Percentiles rank a stretch among this genome's conserved stretches.
These are phyloP conservation scores for Verticillium dahliae DNA, from an alignment of 2,329 filamentous ascomycete species.

Conservation along the genomic window DNA sequence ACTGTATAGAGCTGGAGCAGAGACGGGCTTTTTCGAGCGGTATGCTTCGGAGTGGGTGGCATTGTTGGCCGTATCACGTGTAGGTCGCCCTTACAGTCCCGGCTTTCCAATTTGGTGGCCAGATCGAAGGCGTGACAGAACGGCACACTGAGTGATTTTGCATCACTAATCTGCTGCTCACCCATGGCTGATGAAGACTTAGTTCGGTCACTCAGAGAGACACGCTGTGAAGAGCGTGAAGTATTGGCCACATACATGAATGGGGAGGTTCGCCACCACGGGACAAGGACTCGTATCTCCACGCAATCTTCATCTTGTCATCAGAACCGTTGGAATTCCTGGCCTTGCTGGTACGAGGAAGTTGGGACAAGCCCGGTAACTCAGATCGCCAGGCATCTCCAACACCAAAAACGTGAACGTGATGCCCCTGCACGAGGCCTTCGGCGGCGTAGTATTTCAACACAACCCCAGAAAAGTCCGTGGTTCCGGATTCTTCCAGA, in stretches of 20 bases:
- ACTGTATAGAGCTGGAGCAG: constrained; percentile 60
- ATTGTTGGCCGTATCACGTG: constrained; percentile 22
- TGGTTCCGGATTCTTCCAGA: constrained; percentile 84
- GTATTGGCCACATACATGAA: constrained; percentile 8
- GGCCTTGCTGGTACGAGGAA: constrained; percentile 29
- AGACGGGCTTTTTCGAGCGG: constrained; percentile 24
- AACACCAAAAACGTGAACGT: constrained; percentile 77
- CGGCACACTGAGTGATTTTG: constrained; percentile 17
- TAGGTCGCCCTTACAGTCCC: constrained; percentile 42
- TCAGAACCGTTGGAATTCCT: constrained; percentile 32
- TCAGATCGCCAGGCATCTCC: constrained; percentile 76
- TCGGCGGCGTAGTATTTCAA: constrained; percentile 88
- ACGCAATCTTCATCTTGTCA: constrained; percentile 97
- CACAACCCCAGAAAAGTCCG: constrained; percentile 82
- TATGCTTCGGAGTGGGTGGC: background rate
- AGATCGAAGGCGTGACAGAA: constrained; percentile 74
- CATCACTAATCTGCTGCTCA: no score
- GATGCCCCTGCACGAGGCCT: constrained; percentile 84
- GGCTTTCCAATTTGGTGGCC: constrained; percentile 51
- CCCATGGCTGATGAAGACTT: background rate
- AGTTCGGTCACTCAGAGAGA: background rate
- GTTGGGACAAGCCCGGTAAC: constrained; percentile 63
- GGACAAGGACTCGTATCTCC: constrained; percentile 79
- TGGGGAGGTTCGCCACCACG: constrained; percentile 28
- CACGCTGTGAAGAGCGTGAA: background rate